Percentiles rank a stretch among this genome's conserved stretches.
These are phyloP conservation scores for Solanum medicagineum DNA, from an alignment of 257 asterid species.

Conservation along the genomic window DNA sequence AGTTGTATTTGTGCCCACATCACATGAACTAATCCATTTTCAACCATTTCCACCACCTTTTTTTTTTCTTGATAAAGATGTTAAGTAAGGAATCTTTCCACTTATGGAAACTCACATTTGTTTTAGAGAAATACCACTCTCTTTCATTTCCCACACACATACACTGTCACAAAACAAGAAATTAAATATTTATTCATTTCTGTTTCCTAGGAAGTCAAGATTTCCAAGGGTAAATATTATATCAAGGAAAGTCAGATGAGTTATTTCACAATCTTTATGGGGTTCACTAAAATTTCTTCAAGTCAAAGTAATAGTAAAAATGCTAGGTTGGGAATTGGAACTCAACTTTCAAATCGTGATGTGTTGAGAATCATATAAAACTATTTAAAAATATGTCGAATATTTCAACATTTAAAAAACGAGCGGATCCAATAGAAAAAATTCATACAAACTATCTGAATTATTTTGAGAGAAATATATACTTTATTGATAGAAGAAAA, in stretches of 20 bases:
- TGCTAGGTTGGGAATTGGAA: background rate
- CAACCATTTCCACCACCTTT: constrained; percentile 1
- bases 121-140: background rate
- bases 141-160: constrained; percentile 9
- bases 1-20: constrained; percentile 9
- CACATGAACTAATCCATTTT: constrained; percentile 7
- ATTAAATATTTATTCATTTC: background rate
- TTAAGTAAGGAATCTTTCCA: constrained; percentile 15
- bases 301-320: background rate
- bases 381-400: background rate
- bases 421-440: background rate
- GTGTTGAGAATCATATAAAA: background rate
- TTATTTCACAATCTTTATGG: background rate
- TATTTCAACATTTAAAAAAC: background rate
- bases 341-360: background rate
- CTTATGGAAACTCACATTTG: constrained; percentile 15
- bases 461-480: background rate
- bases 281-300: background rate
- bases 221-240: background rate
- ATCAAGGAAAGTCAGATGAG: background rate
- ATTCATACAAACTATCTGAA: too few species aligned
- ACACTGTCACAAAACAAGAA: background rate
- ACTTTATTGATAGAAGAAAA: background rate
- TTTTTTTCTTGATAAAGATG: constrained; percentile 1
- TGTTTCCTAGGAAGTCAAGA: background rate